phyloP scores from a whole-genome alignment of 495 filamentous ascomycete genomes.

The Penicillium parvum region DNA sequence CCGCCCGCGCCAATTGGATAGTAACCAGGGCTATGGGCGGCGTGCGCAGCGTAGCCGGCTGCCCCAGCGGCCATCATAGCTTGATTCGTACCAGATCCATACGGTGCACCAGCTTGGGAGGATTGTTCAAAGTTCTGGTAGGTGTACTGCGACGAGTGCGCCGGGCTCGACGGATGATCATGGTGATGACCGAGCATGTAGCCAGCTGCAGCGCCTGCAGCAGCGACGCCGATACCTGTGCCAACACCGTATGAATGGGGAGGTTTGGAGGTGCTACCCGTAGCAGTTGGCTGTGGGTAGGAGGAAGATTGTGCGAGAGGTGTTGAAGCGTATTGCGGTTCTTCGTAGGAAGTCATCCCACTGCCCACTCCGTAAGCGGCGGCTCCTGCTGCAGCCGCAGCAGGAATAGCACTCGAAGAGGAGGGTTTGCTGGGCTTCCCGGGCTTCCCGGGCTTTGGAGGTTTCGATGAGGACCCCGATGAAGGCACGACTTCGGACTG shows the following conservation, averaged over 20 bases:
- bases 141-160: slow-evolving; percentile 25
- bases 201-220: slow-evolving; percentile 46
- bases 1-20: slow-evolving; percentile 23
- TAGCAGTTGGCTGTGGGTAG: slow-evolving; percentile 17
- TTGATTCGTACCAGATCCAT: slow-evolving; percentile 31
- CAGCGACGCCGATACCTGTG: slow-evolving; percentile 39
- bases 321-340: slow-evolving; percentile 14
- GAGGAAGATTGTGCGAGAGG: slow-evolving; percentile 11
- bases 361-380: slow-evolving; percentile 26
- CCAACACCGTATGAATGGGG: slow-evolving; percentile 32
- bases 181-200: slow-evolving; percentile 44
- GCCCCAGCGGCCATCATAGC: slow-evolving; percentile 46
- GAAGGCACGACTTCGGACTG: slow-evolving; percentile 13
- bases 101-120: slow-evolving; percentile 26
- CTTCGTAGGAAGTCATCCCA: slow-evolving; percentile 11
- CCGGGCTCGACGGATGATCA: slow-evolving; percentile 31
- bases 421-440: slow-evolving; percentile 27
- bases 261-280: slow-evolving; percentile 20
- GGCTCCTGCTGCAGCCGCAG: slow-evolving; percentile 21
- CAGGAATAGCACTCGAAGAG: slow-evolving; percentile 18
- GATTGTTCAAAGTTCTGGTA: slow-evolving; percentile 29
- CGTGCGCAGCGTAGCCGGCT: slow-evolving; percentile 38
- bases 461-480: slow-evolving; percentile 18
- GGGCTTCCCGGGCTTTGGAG: slow-evolving; percentile 23
- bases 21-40: slow-evolving; percentile 22